These are phyloP conservation scores for Sindora glabra DNA, from an alignment of 306 rosid genomes.

Conservation along the genomic window DNA sequence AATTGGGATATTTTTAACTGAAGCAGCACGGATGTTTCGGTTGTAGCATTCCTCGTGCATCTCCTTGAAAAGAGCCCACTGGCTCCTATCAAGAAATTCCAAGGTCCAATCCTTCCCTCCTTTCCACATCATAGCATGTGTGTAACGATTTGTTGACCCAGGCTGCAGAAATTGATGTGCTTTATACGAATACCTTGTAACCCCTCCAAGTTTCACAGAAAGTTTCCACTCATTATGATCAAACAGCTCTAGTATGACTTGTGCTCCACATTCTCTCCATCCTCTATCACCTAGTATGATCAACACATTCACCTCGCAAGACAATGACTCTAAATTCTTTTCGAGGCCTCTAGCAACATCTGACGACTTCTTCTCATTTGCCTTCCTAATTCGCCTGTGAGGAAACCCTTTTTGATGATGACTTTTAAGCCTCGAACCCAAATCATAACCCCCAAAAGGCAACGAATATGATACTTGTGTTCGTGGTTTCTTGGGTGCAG, in stretches of 20 bases:
- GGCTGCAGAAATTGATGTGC: conserved; percentile 96
- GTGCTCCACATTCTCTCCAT: conserved; percentile 83
- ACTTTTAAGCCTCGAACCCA: conserved; percentile 41
- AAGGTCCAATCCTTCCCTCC: conserved; percentile 94
- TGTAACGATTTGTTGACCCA: conserved; percentile 89
- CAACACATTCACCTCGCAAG: conserved; percentile 75
- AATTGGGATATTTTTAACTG: conserved; percentile 82
- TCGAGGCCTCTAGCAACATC: conserved; percentile 48
- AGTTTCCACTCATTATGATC: conserved; percentile 92
- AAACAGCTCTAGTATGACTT: conserved; percentile 62
- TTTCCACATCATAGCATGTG: conserved; percentile 99
- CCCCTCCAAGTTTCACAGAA: conserved; percentile 68
- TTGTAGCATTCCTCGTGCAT: conserved; percentile 94
- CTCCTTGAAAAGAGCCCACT: conserved; percentile 92
- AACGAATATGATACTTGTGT: conserved; percentile 80
- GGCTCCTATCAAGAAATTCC: conserved; percentile 90
- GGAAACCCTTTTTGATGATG: conserved; percentile 55
- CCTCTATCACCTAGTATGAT: conserved; percentile 71
- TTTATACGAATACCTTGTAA: conserved; percentile 73
- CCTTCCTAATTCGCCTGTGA: conserved; percentile 71
- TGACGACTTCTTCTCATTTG: conserved; percentile 62
- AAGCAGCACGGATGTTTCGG: conserved; percentile 85
- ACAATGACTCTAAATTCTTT: conserved; percentile 58
- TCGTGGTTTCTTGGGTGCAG: conserved; percentile 86
- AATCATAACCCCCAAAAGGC: conserved; percentile 66